Percentiles rank a stretch among this genome's conserved stretches.
Conservation (phyloP, 352 stramenopile genomes). For the Phytophthora ramorum region DNA sequence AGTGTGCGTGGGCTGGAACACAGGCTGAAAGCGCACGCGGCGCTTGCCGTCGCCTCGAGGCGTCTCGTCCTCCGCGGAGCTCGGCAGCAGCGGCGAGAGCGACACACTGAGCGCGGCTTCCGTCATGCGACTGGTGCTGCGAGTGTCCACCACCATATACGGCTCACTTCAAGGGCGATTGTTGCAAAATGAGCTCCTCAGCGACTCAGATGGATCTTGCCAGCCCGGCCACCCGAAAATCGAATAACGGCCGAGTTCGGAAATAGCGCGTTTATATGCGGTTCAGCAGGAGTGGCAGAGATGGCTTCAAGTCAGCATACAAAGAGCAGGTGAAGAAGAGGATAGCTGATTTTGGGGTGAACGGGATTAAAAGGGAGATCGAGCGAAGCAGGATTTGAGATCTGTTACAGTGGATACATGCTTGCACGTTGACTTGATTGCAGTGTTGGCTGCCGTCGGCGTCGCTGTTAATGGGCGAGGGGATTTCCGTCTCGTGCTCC, state of each 20-base stretch:
- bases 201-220: conserved; percentile 31
- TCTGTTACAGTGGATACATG: background rate
- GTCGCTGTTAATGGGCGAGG: background rate
- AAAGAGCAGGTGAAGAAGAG: background rate
- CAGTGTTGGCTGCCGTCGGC: background rate
- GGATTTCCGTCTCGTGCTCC: background rate
- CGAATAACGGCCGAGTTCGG: conserved; percentile 3
- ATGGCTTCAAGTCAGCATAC: conserved; percentile 1
- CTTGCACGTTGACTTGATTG: background rate
- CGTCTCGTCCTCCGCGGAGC: conserved; percentile 75
- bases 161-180: background rate
- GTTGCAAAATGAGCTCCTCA: conserved; percentile 15
- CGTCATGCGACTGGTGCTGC: conserved; percentile 42
- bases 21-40: conserved; percentile 65
- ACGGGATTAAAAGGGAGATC: background rate
- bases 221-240: conserved; percentile 27
- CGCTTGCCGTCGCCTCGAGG: conserved; percentile 44
- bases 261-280: conserved; percentile 2
- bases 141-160: conserved; percentile 55
- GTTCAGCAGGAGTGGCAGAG: background rate
- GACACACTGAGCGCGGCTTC: conserved; percentile 74
- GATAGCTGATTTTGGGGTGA: background rate
- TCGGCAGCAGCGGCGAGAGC: conserved; percentile 79
- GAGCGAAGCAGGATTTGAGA: background rate
- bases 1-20: conserved; percentile 86